Evolutionary conservation across 306 rosid species (phyloP), one percentile per base, ranked within the genome.

Genomic region (Citrullus colocynthis): DNA sequence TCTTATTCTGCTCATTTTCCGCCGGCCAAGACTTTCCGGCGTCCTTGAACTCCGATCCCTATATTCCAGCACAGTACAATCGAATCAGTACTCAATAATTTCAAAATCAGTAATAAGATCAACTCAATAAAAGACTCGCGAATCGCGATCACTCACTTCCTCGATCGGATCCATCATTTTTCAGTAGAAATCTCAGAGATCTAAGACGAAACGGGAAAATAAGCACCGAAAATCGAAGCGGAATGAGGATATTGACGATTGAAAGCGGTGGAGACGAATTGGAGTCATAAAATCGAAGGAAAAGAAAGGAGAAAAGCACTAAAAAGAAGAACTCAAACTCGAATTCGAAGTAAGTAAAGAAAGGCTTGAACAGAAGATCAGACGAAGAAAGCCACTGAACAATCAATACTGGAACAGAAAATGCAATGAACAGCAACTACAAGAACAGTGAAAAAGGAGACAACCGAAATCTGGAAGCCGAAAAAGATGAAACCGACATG

Each of bases 11-110:
- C 45, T 82, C 85, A 9, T 52, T 81, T 39, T 87, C 96, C 3
- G 85, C 85, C 0, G 94, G 81, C 2, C 92, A 79, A 41, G 70
- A 80, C 28, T 85, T 83, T 61, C 39, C 62, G 44, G 80, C 51
- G 55, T 87, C 97, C 57, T 91, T 92, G 0, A 81, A 83, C 58
- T 87, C 96, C 61, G 96, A 95, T 90, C 92, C 90, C 97, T 95
- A 90, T 80, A 91, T 39, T 78, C 15, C 54, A 78, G 67, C 49
- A 64, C 65, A 79, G 30, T 30, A 45, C 80, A 78, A 63, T 34
- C 77, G 5, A 79, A 88, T 87, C 79, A 88, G 79, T 2, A 28
- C 67, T 20, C 32, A 2, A 1, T 48, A 15, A 9, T 81, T 81
- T 34, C 79, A 18, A 45, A 57, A 67, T 32, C n/a, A 44, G 49